These are phyloP conservation scores for Vitis cinerea DNA, from an alignment of 164 flowering plant species.

Conservation along the genomic window DNA sequence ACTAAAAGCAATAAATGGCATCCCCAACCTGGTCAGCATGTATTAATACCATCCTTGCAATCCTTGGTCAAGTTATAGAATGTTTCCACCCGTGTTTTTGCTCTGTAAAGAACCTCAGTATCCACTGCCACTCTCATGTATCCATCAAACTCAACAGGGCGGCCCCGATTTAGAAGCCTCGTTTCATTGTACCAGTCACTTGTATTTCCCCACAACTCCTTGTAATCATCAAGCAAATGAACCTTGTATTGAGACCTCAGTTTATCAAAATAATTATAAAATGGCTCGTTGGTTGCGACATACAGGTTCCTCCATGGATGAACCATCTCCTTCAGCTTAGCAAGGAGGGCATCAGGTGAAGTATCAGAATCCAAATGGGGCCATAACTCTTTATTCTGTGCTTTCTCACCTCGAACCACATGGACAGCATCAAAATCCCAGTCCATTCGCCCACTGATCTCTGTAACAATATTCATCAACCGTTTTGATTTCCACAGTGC, in stretches of 20 bases:
- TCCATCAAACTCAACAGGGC: slow-evolving; percentile 86
- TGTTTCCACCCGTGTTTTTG: slow-evolving; percentile 82
- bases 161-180: slow-evolving; percentile 53
- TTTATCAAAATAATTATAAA: slow-evolving; percentile 81
- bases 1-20: slow-evolving; percentile 2
- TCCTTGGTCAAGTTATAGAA: slow-evolving; percentile 85
- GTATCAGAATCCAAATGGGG: slow-evolving; percentile 88
- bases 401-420: slow-evolving; percentile 92
- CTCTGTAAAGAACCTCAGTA: slow-evolving; percentile 85
- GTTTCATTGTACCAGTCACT: slow-evolving; percentile 98
- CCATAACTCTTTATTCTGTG: slow-evolving; percentile 81
- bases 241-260: slow-evolving; percentile 78
- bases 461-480: slow-evolving; percentile 90
- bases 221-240: slow-evolving; percentile 88
- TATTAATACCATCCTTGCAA: slow-evolving; percentile 94
- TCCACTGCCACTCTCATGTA: slow-evolving; percentile 97
- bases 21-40: slow-evolving; percentile 57
- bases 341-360: slow-evolving; percentile 62
- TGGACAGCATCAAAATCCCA: slow-evolving; percentile 99
- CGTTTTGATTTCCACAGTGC: slow-evolving; percentile 95
- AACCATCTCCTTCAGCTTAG: slow-evolving; percentile 55
- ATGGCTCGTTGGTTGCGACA: slow-evolving; percentile 87
- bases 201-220: slow-evolving; percentile 71
- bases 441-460: slow-evolving; percentile 84
- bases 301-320: slow-evolving; percentile 80